These are phyloP conservation scores for Russula abietina DNA, from an alignment of 768 basidiomycete species.

Conservation along the genomic window DNA sequence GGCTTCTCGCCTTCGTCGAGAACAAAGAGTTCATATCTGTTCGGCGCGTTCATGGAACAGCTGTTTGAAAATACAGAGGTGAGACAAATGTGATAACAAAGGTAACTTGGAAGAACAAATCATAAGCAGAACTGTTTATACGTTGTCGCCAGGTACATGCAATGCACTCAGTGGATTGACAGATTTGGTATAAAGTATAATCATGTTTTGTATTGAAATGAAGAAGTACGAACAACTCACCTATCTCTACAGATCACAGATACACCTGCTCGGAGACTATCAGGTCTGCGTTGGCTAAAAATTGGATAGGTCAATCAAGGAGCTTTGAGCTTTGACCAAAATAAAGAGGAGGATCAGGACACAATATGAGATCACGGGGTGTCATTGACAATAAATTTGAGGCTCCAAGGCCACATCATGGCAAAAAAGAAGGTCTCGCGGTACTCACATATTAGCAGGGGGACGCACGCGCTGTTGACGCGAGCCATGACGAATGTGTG, in stretches of 20 bases:
- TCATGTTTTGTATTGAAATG: constrained; percentile 27
- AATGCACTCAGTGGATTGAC: constrained; percentile 48
- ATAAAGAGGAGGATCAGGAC: constrained; percentile 37
- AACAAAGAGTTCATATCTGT: constrained; percentile 84
- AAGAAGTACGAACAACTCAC: constrained; percentile 9
- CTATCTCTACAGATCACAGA: constrained; percentile 1
- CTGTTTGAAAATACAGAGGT: constrained; percentile 9
- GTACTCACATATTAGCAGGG: constrained; percentile 17
- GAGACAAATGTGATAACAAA: constrained; percentile 1
- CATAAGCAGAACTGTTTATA: constrained; percentile 27
- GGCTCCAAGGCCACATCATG: constrained; percentile 47
- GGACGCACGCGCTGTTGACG: background rate
- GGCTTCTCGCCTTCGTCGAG: constrained; percentile 90
- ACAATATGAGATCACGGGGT: constrained; percentile 45
- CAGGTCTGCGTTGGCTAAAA: background rate
- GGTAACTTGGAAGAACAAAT: background rate
- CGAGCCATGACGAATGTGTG: background rate
- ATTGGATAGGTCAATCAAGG: background rate
- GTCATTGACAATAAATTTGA: constrained; percentile 66
- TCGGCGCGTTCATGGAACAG: constrained; percentile 81
- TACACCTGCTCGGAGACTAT: constrained; percentile 1
- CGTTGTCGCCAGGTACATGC: constrained; percentile 30
- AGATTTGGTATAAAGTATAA: constrained; percentile 39
- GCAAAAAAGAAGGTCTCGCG: background rate
- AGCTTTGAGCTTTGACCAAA: background rate